Percentiles rank a stretch among this genome's conserved stretches.
Evolutionary conservation across 768 basidiomycete species (phyloP).

Genomic region (Antrodiella citrinella): DNA sequence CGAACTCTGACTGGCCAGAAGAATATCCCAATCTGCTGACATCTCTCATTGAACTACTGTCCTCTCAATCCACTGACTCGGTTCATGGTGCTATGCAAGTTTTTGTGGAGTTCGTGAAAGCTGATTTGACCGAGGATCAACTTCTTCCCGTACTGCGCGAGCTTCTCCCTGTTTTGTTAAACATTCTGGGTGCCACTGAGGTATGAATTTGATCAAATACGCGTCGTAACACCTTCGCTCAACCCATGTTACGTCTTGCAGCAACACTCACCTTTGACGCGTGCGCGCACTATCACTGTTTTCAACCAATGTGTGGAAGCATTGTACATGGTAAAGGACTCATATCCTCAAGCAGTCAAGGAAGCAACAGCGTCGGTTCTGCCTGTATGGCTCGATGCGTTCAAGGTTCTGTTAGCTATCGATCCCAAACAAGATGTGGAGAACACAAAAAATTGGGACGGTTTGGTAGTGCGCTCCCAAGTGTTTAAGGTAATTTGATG

Average conservation of each 20-base stretch:
- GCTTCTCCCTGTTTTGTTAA: conserved; percentile 77
- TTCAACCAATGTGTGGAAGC: conserved; percentile 87
- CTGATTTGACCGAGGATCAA: conserved; percentile 92
- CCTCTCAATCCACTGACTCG: conserved; percentile 59
- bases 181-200: conserved; percentile 69
- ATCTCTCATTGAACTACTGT: conserved; percentile 67
- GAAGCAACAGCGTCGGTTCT: conserved; percentile 75
- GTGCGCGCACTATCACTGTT: conserved; percentile 78
- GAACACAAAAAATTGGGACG: conserved; percentile 67
- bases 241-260: not conserved
- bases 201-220: conserved; percentile 28
- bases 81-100: conserved; percentile 97
- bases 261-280: conserved; percentile 70
- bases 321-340: conserved; percentile 92
- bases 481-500: conserved; percentile 68
- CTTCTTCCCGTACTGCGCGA: conserved; percentile 85
- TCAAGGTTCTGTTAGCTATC: conserved; percentile 63
- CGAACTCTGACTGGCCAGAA: conserved; percentile 93
- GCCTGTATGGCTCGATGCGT: conserved; percentile 88
- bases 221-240: not conserved
- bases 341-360: conserved; percentile 80
- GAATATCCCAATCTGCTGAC: conserved; percentile 87
- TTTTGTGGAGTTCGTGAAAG: conserved; percentile 88
- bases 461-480: conserved; percentile 69
- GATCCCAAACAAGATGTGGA: conserved; percentile 59